A percentile compares a stretch with the other conserved stretches of the same genome.
These are phyloP conservation scores for Ophiostoma quercus DNA, from an alignment of 2,329 filamentous ascomycete species.

Conservation along the genomic window DNA sequence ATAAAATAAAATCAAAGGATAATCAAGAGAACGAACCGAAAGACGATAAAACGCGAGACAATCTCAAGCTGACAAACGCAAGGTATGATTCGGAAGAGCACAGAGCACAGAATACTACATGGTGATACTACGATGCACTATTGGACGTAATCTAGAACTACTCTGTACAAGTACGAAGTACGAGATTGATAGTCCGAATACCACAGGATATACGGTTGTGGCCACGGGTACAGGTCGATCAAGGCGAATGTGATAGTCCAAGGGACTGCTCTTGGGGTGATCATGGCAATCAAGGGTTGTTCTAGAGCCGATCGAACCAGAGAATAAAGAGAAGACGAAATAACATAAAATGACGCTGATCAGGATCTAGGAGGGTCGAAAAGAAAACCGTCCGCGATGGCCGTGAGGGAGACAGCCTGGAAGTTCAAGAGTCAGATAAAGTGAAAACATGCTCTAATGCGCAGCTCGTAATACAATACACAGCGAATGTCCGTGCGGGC, in stretches of 20 bases:
- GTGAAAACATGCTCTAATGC: not conserved
- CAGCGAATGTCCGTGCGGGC: conserved; percentile 2
- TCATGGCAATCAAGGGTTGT: conserved; percentile 5
- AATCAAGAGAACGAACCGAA: not conserved
- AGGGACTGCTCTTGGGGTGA: not conserved
- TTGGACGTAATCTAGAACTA: no score
- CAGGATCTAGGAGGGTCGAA: not conserved
- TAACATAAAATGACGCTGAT: not conserved
- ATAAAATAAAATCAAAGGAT: no score
- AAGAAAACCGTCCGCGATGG: not conserved
- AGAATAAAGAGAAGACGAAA: not conserved
- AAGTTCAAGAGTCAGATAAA: no score
- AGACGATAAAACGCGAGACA: not conserved
- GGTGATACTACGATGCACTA: not conserved
- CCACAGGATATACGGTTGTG: not conserved
- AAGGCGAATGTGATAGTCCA: not conserved
- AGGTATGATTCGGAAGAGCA: not conserved
- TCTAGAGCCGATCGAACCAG: not conserved
- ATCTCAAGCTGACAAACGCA: not conserved
- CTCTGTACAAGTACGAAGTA: not conserved
- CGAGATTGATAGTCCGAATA: not conserved
- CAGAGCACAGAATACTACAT: not conserved
- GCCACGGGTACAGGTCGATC: not conserved
- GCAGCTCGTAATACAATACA: not conserved
- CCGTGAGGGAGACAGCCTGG: no score